Evolutionary conservation across 176 grass and related monocot genomes (phyloP), one percentile per base, ranked within the genome.

Genomic region (Elaeis guineensis): DNA sequence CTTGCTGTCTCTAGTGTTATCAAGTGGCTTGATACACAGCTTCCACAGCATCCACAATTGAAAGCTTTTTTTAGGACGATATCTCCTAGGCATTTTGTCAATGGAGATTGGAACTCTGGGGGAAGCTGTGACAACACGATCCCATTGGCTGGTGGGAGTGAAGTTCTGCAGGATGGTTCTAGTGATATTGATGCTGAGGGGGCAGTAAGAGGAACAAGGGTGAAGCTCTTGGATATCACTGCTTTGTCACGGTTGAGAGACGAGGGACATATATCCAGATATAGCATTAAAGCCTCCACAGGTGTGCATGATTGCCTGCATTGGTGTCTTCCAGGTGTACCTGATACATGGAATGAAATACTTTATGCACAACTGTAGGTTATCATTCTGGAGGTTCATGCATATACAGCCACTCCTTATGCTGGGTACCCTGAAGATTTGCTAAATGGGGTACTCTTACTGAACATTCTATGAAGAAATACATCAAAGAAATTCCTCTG

Each of bases 21-120:
- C 21, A 87, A 58, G 68, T 97, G 86, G 86, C 30, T 91, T 55
- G 76, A 97, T 72, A 82, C 78, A 51, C 72, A 88, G 69, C 67
- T 91, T 51, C 26, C 18, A 5, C 64, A 3, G 25, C 77, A 15
- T 59, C 93, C 84, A 62, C 61, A 68, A 49, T 56, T 86, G 44
- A 92, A 98, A 76, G 87, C 39, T 28, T 98, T 98, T 53, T 64
- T 98, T 49, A 84, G 93, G 64, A 98, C 93, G 49, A 78, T 98
- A 3, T 91, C 93, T 9, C 93, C 93, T 29, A 82, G 93, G 63
- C 93, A 98, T 67, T 98, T 98, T 67, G 78, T 89, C 57, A 89
- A 98, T 55, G 93, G 93, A 3, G 93, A 98, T 66, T 98, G 93
- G 93, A 98, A 92, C 30, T 89, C 93, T n/a, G 93, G 93, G 59